Conservation (phyloP, 768 basidiomycete genomes). For the Termitomyces sp. region DNA sequence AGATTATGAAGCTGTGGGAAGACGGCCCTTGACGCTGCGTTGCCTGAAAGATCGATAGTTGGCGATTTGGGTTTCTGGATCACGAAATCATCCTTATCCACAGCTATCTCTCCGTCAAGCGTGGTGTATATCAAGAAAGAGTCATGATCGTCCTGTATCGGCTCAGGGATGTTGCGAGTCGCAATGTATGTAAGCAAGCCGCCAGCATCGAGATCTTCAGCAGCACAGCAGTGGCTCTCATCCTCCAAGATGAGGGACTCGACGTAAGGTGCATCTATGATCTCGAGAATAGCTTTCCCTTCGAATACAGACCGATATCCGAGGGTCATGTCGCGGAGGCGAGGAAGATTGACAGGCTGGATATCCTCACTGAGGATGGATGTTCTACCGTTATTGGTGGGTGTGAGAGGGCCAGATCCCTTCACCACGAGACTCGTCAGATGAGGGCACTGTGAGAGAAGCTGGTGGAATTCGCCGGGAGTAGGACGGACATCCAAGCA, state of each 20-base stretch:
- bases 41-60: neutral
- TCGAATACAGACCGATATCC: constrained; percentile 42
- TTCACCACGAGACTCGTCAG: constrained; percentile 43
- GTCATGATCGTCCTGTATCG: constrained; percentile 13
- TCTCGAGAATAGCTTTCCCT: constrained; percentile 35
- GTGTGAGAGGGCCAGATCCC: constrained; percentile 42
- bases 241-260: constrained; percentile 41
- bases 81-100: neutral
- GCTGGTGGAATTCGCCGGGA: constrained; percentile 35
- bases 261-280: constrained; percentile 39
- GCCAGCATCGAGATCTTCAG: constrained; percentile 37
- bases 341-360: constrained; percentile 32
- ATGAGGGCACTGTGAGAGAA: constrained; percentile 38
- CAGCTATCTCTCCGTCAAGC: neutral
- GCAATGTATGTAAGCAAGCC: constrained; percentile 35
- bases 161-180: constrained; percentile 25
- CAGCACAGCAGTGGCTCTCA: constrained; percentile 37
- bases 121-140: constrained; percentile 11
- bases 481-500: constrained; percentile 53
- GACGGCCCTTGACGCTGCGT: constrained; percentile 13
- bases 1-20: constrained; percentile 31
- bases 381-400: constrained; percentile 19
- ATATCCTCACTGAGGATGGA: constrained; percentile 19
- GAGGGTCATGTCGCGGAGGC: constrained; percentile 36
- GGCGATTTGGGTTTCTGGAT: neutral